phyloP scores from a whole-genome alignment of 2,329 filamentous ascomycete species.

The Microsporum canis region DNA sequence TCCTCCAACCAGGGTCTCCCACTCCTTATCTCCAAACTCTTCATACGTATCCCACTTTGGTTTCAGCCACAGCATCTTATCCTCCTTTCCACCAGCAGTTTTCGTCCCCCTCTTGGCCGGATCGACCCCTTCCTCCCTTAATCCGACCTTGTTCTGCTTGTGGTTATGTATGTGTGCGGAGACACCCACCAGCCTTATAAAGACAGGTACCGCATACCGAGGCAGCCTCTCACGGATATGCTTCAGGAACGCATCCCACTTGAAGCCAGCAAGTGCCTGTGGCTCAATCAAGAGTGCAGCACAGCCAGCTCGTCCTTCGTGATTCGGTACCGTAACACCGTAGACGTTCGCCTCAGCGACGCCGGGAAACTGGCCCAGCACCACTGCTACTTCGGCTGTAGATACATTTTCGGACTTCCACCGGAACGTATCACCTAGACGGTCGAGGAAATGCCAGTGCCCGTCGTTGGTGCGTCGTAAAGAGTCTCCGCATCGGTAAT shows the following conservation, averaged over 20 bases:
- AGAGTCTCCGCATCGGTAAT: constrained; percentile 58
- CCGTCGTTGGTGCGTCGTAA: constrained; percentile 51
- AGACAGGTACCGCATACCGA: constrained; percentile 63
- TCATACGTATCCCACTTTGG: constrained; percentile 44
- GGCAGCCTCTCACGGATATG: constrained; percentile 52
- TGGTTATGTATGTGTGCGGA: constrained; percentile 49
- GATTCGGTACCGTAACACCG: constrained; percentile 52
- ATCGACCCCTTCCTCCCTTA: constrained; percentile 57
- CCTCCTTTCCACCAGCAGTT: constrained; percentile 32
- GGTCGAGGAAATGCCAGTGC: constrained; percentile 58
- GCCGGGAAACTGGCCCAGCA: constrained; percentile 48
- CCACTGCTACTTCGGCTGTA: constrained; percentile 55
- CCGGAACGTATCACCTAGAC: constrained; percentile 61
- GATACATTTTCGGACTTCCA: constrained; percentile 64
- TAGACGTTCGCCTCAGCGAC: constrained; percentile 60
- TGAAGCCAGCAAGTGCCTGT: constrained; percentile 39
- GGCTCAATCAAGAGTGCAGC: constrained; percentile 47
- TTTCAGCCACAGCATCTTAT: constrained; percentile 43
- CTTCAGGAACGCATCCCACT: constrained; percentile 49
- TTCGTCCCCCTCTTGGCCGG: constrained; percentile 37
- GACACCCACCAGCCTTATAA: constrained; percentile 53
- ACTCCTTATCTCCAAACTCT: constrained; percentile 48
- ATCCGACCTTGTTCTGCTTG: constrained; percentile 66
- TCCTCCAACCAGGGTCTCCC: constrained; percentile 41
- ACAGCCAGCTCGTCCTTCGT: constrained; percentile 58